Base-by-base conservation (phyloP, 106 monocot genomes). In the Narthecium ossifragum region DNA sequence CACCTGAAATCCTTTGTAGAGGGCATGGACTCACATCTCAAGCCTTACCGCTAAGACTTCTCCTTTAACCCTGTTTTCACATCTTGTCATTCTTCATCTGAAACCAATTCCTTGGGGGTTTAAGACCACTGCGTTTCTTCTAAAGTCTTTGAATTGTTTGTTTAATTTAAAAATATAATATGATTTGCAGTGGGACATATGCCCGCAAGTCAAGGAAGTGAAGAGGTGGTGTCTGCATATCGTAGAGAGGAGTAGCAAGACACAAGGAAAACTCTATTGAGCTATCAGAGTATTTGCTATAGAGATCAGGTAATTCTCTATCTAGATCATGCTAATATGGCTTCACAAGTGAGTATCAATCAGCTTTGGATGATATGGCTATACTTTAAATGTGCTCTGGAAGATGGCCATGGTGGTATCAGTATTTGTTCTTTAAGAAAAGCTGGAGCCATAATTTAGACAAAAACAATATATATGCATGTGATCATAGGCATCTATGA, bases 181-280 rank as follows among this genome's bases (percentile, higher is more conserved):
- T 53, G 9, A 49, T 62, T 47, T 52, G 48, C 71, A 79, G 84
- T 78, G 31, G 84, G 84, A 26, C 71, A 53, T 36, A 39, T 84
- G 25, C 84, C 71, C n/a, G 78, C 54, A 10, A 51, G 46, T 48
- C 63, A 72, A 45, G 78, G 68, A 15, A 66, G 55, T 52, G 78
- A 84, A 32, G 29, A 47, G 4, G 3, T 69, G 26, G 67, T 78
- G 17, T 59, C 62, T 53, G 63, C 57, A 12, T 46, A 78, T 53
- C 52, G 84, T 31, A 70, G 36, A 20, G 55, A 43, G 46, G 84
- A 84, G 60, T 34, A 46, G 60, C 43, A 52, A 40, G 53, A 39
- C 8, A 60, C 71, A 64, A 65, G 61, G 48, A 75, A 46, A 22
- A 24, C 77, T 31, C 60, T 84, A 56, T 58, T 40, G 25, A 57